These are phyloP conservation scores for Podospora pseudopauciseta DNA, from an alignment of 495 filamentous ascomycete species.

Conservation along the genomic window DNA sequence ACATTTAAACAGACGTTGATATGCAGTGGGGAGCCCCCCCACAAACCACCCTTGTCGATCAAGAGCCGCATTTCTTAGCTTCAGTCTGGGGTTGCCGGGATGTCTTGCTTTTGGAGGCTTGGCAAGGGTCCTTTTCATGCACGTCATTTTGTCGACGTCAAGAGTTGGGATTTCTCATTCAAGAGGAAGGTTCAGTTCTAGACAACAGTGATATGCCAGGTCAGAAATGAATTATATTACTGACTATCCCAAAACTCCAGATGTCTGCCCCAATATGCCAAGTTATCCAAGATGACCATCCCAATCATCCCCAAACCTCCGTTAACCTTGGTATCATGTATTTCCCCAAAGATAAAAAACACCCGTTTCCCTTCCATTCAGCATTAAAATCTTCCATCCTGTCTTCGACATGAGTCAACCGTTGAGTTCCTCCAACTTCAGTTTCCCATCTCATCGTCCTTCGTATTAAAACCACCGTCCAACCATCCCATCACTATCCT, in stretches of 20 bases:
- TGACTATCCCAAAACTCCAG: not conserved
- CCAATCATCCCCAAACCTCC: not conserved
- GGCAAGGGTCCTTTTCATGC: not conserved
- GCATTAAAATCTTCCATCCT: not conserved
- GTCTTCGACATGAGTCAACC: not conserved
- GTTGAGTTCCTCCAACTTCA: no score
- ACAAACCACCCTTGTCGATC: not conserved
- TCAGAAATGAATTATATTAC: not conserved
- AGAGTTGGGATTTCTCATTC: not conserved
- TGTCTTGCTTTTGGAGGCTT: not conserved
- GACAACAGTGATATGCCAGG: not conserved
- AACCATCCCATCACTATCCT: not conserved
- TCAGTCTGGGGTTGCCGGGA: not conserved
- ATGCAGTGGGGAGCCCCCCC: not conserved
- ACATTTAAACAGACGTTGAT: not conserved
- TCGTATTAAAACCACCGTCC: no score
- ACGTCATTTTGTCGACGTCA: not conserved
- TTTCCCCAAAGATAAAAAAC: not conserved
- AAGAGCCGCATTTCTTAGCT: not conserved
- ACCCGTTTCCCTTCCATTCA: not conserved
- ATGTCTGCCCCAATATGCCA: not conserved
- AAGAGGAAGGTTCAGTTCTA: no score
- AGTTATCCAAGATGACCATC: not conserved
- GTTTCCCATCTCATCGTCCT: not conserved
- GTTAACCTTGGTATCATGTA: not conserved